Percentiles rank a stretch among this genome's conserved stretches.
Conservation (phyloP, 768 basidiomycete genomes). For the Strobilomyces echinocephalus region DNA sequence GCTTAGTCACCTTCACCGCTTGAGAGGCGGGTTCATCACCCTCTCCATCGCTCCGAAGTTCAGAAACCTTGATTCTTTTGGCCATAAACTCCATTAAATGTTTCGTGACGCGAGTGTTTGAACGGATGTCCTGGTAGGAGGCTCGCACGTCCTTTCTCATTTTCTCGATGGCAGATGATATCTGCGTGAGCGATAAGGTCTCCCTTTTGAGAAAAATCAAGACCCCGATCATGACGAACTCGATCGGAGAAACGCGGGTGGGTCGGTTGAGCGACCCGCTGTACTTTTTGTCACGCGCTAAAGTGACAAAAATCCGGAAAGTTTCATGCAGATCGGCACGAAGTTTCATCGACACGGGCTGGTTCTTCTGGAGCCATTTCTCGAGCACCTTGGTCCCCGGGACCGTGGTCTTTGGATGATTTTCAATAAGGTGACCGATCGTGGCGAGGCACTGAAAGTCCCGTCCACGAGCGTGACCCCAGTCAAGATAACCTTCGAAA, state of each 20-base stretch:
- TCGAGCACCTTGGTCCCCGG: constrained; percentile 30
- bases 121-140: constrained; percentile 37
- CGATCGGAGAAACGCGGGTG: constrained; percentile 38
- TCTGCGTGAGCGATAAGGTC: constrained; percentile 34
- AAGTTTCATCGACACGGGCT: constrained; percentile 25
- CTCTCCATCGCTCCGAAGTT: constrained; percentile 30
- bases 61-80: constrained; percentile 30
- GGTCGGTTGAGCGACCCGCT: constrained; percentile 31
- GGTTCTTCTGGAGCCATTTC: constrained; percentile 33
- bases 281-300: constrained; percentile 32
- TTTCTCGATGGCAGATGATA: constrained; percentile 39
- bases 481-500: constrained; percentile 37
- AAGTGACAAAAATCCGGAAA: constrained; percentile 31
- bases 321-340: constrained; percentile 29
- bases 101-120: constrained; percentile 35
- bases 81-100: constrained; percentile 31
- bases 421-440: constrained; percentile 31
- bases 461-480: constrained; percentile 41
- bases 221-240: constrained; percentile 42
- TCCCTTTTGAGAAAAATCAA: constrained; percentile 36
- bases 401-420: constrained; percentile 23
- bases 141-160: constrained; percentile 38
- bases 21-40: constrained; percentile 27
- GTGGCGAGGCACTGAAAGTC: constrained; percentile 45
- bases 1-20: constrained; percentile 8